Evolutionary conservation across 495 filamentous ascomycete species (phyloP), one percentile per base, ranked within the genome.

Genomic region (Melanomma pulvis-pyrius): DNA sequence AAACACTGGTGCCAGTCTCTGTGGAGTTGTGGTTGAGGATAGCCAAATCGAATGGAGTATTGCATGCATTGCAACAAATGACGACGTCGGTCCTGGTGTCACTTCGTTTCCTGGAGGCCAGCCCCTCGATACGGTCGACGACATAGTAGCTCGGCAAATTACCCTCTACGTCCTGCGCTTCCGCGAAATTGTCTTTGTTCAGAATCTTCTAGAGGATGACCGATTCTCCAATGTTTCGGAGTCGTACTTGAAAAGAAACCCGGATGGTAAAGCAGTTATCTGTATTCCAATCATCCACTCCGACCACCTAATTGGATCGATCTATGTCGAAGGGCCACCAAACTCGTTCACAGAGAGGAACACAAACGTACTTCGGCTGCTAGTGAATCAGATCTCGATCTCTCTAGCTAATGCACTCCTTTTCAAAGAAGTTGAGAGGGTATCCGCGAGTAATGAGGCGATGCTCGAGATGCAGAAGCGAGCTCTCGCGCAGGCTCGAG

Each of bases 401-500:
- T 94, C 91, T 28, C 86, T 93, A 63, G 91, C 90, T 30, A 96
- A 96, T 72, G 91, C 92, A 0, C 78, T 94, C 59, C 85, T 93
- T 3, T 91, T 96, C 81, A 92, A 91, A 69, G 82, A 87, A n/a
- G 62, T 78, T 2, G 74, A 76, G 57, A 71, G 68, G 53, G 75
- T 74, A n/a, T 72, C 70, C 25, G 75, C 76, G 2, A 70, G 88
- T 86, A 96, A 96, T 75, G 85, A 85, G 19, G 90, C 90, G 0
- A 97, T 97, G 91, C 88, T 96, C 19, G 88, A 89, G 63, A 83
- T 91, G 26, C 92, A 97, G 72, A 96, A 90, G 78, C 84, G 86
- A 30, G 90, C 92, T 2, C 84, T 97, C 41, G 84, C 84, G 6
- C 87, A 92, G 74, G 91, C 91, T 26, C 85, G 89, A 56, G 87